A percentile compares a stretch with the other conserved stretches of the same genome.
These are phyloP conservation scores for Auricularia cornea DNA, from an alignment of 768 basidiomycete genomes.

Conservation along the genomic window DNA sequence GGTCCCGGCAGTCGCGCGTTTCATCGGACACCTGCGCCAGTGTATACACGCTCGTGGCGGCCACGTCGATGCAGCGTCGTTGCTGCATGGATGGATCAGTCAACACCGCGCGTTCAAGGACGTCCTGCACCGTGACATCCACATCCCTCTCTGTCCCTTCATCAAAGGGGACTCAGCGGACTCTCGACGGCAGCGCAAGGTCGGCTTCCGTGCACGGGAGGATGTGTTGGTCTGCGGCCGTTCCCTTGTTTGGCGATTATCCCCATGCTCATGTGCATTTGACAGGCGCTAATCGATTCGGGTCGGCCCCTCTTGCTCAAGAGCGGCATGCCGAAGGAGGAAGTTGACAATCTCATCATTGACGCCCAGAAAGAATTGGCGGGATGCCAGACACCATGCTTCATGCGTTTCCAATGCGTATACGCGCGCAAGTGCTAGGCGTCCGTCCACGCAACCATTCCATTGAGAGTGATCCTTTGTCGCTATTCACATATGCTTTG, in stretches of 20 bases:
- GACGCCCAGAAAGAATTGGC: slow-evolving; percentile 44
- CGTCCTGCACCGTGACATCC: slow-evolving; percentile 48
- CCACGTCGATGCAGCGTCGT: slow-evolving; percentile 50
- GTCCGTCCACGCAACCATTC: too few species aligned
- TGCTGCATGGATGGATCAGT: slow-evolving; percentile 46
- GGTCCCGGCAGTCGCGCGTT: slow-evolving; percentile 34
- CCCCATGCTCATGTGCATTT: background rate
- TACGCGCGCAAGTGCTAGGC: slow-evolving; percentile 48
- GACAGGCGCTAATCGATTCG: slow-evolving; percentile 55
- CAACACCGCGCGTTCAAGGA: slow-evolving; percentile 52
- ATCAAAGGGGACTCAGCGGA: slow-evolving; percentile 39
- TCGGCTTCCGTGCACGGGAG: slow-evolving; percentile 1
- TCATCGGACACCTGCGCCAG: slow-evolving; percentile 44
- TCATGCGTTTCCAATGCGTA: slow-evolving; percentile 50
- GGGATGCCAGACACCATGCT: slow-evolving; percentile 38
- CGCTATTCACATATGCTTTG: too few species aligned
- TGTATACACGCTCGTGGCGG: slow-evolving; percentile 54
- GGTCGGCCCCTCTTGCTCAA: slow-evolving; percentile 62
- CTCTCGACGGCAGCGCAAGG: slow-evolving; percentile 31
- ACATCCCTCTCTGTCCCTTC: slow-evolving; percentile 52
- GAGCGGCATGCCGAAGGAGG: slow-evolving; percentile 44
- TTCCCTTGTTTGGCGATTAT: background rate
- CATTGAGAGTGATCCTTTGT: too few species aligned
- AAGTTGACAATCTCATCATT: slow-evolving; percentile 46
- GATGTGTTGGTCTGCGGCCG: slow-evolving; percentile 4